Conservation (phyloP, 2,329 filamentous ascomycete species). For the Trichoderma citrinoviride region DNA sequence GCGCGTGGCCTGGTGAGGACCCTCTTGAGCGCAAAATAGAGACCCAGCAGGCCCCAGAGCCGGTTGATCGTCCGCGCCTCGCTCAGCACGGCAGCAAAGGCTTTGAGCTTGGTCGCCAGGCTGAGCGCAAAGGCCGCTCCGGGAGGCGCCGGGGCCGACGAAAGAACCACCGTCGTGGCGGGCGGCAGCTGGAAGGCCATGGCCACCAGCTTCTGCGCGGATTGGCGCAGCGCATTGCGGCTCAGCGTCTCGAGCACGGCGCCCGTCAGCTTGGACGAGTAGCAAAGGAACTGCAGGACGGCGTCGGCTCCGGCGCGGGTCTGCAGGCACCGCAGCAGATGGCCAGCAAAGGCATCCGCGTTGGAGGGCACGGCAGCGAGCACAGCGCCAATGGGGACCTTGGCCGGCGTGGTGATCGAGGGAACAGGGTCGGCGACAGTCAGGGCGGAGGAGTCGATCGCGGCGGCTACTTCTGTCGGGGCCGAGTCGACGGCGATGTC, state of each 20-base stretch:
- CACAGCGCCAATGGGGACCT: slow-evolving; percentile 18
- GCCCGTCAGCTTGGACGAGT: slow-evolving; percentile 58
- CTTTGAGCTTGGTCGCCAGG: slow-evolving; percentile 54
- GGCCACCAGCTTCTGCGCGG: slow-evolving; percentile 52
- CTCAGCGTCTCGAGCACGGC: slow-evolving; percentile 52
- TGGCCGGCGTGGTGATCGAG: slow-evolving; percentile 17
- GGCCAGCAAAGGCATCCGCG: slow-evolving; percentile 53
- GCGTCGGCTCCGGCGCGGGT: slow-evolving; percentile 69
- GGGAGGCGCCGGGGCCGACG: slow-evolving; percentile 38
- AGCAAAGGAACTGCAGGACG: slow-evolving; percentile 66
- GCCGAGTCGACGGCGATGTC: slow-evolving; percentile 8
- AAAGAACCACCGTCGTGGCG: slow-evolving; percentile 48
- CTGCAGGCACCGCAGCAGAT: slow-evolving; percentile 61
- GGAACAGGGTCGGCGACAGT: slow-evolving; percentile 14
- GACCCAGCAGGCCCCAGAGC: slow-evolving; percentile 72
- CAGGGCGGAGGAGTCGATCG: background rate
- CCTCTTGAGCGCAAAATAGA: slow-evolving; percentile 67
- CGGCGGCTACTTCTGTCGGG: background rate
- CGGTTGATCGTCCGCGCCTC: slow-evolving; percentile 72
- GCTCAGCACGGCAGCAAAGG: slow-evolving; percentile 62
- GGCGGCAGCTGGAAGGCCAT: slow-evolving; percentile 51
- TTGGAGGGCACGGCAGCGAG: slow-evolving; percentile 27
- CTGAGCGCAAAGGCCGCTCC: slow-evolving; percentile 46
- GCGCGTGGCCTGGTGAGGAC: slow-evolving; percentile 40
- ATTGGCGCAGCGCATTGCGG: slow-evolving; percentile 55